Base-by-base conservation (phyloP, 2,329 filamentous ascomycete genomes). In the Fusarium protoensiforme region DNA sequence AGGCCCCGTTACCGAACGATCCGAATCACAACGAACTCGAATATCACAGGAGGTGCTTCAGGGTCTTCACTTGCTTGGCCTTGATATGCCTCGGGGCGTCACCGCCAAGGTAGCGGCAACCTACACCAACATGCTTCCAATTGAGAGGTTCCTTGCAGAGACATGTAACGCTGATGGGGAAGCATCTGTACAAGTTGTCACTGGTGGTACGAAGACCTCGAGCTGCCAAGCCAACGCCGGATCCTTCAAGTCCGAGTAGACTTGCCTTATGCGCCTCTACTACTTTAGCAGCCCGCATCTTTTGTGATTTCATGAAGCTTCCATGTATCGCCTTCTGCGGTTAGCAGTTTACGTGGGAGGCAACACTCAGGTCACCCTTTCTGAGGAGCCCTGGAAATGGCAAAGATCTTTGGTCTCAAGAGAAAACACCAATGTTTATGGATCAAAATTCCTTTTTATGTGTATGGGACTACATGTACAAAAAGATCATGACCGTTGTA, bases 71-170 rank as follows among this genome's bases (percentile, higher is more conserved):
- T 27, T 20, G 29, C 46, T 63, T 43, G 20, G 36, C 20, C 4
- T 54, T 14, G 35, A 63, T 5, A 18, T 63, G 8, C 61, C 46
- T 3, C 35, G 20, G 4, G 5, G 5, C 14, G 27, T 29, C 13
- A 5, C 48, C 7, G 6, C 2, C 16, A 56, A 43, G n/a, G 38
- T 33, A 7, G 38, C 4, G n/a, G 3, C 16, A 14, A 18, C 9
- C 31, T 64, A 57, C 20, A 38, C 39, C 39, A 14, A 46, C 27
- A 48, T 58, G 61, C 4, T 22, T 5, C 61, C 61, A 13, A 63
- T 63, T 35, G 35, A 33, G 7, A 63, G 61, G 2, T 63, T 63
- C 9, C 24, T 63, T 39, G 18, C 16, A 1, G 61, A 63, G 46
- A 63, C 61, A 3, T 63, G 61, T 2, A 8, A 7, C 8, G 4